Conservation (phyloP, 139 green algal genomes). For the Zygnema circumcarinatum region DNA sequence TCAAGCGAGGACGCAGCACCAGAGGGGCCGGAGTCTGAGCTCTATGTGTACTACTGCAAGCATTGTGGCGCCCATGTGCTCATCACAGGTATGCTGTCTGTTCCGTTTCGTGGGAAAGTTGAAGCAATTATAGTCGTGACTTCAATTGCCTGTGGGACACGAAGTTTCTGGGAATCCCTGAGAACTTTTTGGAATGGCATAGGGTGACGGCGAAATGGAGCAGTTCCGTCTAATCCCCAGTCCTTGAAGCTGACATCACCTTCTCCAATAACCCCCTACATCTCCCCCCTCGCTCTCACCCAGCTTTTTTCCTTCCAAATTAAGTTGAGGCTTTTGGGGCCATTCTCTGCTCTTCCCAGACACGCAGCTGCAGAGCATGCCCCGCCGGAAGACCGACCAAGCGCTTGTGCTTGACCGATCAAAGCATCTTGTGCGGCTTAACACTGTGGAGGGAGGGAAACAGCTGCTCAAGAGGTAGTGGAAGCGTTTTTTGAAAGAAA, state of each 20-base stretch:
- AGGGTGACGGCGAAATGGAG: background rate
- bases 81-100: constrained; percentile 39
- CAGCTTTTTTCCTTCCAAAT: no score
- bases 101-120: no score
- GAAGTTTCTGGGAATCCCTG: no score
- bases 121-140: no score
- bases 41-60: constrained; percentile 60
- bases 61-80: constrained; percentile 53
- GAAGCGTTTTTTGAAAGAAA: background rate
- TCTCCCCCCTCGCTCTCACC: no score
- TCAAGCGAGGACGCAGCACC: constrained; percentile 47
- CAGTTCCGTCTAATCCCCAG: no score
- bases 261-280: no score
- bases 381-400: constrained; percentile 47
- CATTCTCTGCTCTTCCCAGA: constrained; percentile 23
- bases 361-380: constrained; percentile 36
- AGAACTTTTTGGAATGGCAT: no score
- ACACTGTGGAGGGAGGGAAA: constrained; percentile 43
- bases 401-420: constrained; percentile 36
- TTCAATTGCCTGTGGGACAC: no score
- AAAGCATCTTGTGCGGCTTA: constrained; percentile 42
- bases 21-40: constrained; percentile 34
- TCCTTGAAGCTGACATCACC: no score
- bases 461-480: constrained; percentile 54
- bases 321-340: no score